Evolutionary conservation across 352 stramenopile genomes (phyloP), one percentile per base, ranked within the genome.

Genomic region (Salisapilia sapeloensis): DNA sequence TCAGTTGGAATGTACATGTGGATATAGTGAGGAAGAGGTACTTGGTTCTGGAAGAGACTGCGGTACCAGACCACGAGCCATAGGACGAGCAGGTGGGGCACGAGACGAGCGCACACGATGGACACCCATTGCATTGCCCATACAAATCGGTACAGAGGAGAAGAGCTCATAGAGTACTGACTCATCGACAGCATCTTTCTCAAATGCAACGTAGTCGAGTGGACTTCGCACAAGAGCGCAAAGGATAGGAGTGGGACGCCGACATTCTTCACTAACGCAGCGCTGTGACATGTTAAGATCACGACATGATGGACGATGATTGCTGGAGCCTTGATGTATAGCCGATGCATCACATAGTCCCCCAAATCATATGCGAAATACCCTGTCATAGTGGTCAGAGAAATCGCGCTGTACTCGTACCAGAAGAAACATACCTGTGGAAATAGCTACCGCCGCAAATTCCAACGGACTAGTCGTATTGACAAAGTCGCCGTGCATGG

Each of bases 331-430:
- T 82, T 82, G 47, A 76, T 51, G 41, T 85, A 81, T 23, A 85
- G 42, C 0, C 61, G 48, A 25, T 85, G 62, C 17, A 82, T 50
- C 47, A 80, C 43, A 24, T 69, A 85, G 42, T 85, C 70, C 60
- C 63, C 78, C 32, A 82, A 58, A 31, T 85, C 70, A 35, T 85
- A 82, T n/a, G 60, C 64, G 45, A 85, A 85, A 42, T 85, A 85
- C 11, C 70, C 41, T 53, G 31, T 16, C 6, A 3, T 19, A 16
- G 6, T 6, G 6, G 12, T 50, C 28, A 42, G 2, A 17, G 19
- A 25, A 12, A 12, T 29, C 16, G 19, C 3, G 16, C 6, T 16
- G 6, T 31, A 6, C 26, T 3, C 3, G 26, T 14, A 29, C 12
- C 24, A 31, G 6, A 14, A 19, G 26, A 14, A 31, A 20, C 24